Percentiles rank a stretch among this genome's conserved stretches.
Evolutionary conservation across 129 eudicot species (phyloP).

Genomic region (Ambrosia artemisiifolia): DNA sequence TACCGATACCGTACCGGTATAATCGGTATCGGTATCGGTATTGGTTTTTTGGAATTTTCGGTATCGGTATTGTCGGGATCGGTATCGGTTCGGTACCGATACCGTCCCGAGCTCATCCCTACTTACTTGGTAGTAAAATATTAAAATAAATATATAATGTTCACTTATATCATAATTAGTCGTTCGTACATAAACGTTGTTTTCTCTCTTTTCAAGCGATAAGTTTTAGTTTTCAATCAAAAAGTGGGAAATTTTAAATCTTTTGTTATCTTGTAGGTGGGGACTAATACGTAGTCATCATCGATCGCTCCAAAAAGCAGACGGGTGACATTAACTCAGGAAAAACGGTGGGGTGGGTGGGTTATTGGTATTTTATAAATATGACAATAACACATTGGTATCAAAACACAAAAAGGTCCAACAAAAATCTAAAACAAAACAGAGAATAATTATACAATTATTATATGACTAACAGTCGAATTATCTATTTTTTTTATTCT

Average conservation of each 20-base stretch:
- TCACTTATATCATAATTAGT: neutral
- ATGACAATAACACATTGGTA: neutral
- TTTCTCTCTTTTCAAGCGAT: slow-evolving; percentile 1
- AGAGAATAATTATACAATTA: neutral
- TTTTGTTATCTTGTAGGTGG: slow-evolving; percentile 7
- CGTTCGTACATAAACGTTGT: neutral
- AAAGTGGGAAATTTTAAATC: neutral
- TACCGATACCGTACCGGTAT: too few species aligned
- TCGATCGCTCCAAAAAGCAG: neutral
- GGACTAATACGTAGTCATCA: slow-evolving; percentile 7
- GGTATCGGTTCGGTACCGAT: too few species aligned
- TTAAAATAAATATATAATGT: neutral
- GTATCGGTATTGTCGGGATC: too few species aligned
- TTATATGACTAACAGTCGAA: too few species aligned
- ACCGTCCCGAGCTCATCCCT: too few species aligned
- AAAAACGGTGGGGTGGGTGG: neutral
- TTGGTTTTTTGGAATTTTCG: too few species aligned
- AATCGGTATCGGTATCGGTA: too few species aligned
- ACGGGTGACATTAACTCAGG: neutral
- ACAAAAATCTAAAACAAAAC: neutral
- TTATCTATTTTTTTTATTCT: too few species aligned
- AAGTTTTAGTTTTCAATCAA: neutral
- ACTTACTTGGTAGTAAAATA: too few species aligned
- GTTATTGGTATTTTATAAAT: neutral
- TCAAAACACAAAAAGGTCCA: neutral